Evolutionary conservation across 805 yeast genomes (phyloP).

Genomic region (Nakazawaea ernobii): DNA sequence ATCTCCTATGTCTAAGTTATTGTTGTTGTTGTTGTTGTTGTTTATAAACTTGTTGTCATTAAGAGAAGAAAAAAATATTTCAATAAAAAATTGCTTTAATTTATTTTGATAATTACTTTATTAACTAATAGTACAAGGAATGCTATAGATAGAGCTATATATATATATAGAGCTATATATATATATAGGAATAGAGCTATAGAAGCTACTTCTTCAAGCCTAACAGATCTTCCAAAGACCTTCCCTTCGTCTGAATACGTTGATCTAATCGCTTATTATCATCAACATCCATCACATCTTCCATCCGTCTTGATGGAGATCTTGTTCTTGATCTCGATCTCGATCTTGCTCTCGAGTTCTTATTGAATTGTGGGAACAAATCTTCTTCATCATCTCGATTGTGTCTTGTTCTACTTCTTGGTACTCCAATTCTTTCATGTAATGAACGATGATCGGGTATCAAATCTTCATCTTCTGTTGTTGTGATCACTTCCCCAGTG

Average conservation of each 20-base stretch:
- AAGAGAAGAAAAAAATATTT: not conserved
- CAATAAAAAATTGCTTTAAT: too few species aligned
- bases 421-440: slow-evolving; percentile 5
- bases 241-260: slow-evolving; percentile 7
- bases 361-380: slow-evolving; percentile 26
- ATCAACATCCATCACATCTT: slow-evolving; percentile 7
- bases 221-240: slow-evolving; percentile 7
- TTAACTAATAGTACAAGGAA: not conserved
- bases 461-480: slow-evolving; percentile 30
- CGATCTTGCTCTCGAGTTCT: not conserved
- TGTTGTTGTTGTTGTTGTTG: not conserved
- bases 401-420: not conserved
- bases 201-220: not conserved
- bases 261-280: not conserved
- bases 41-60: not conserved
- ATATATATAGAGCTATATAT: too few species aligned
- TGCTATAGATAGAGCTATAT: too few species aligned
- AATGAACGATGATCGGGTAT: slow-evolving; percentile 18
- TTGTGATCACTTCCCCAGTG: slow-evolving; percentile 23
- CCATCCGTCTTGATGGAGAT: slow-evolving; percentile 18
- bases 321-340: slow-evolving; percentile 17
- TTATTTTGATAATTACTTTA: not conserved
- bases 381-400: slow-evolving; percentile 22
- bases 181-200: too few species aligned
- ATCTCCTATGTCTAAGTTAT: not conserved